Evolutionary conservation across 768 basidiomycete species (phyloP).

Genomic region (Agaricus subrufescens): DNA sequence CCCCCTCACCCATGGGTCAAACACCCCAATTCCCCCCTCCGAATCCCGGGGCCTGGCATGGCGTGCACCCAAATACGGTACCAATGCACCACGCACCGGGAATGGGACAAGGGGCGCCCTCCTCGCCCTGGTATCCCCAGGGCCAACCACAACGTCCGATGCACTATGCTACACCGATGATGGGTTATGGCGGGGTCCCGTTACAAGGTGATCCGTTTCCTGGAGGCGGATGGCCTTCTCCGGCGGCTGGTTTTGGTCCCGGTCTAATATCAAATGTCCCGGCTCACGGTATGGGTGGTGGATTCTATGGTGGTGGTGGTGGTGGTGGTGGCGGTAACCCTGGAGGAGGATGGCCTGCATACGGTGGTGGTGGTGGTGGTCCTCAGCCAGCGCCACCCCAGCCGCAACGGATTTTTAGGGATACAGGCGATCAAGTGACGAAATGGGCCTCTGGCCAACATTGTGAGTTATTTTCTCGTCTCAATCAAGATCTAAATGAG

Average conservation of each 20-base stretch:
- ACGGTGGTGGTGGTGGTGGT: neutral
- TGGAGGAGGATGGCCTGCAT: neutral
- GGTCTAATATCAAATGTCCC: too few relatives aligned
- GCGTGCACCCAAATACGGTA: neutral
- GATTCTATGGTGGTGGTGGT: neutral
- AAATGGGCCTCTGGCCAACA: conserved; percentile 7
- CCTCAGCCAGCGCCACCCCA: neutral
- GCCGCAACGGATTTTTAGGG: neutral
- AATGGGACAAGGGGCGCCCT: neutral
- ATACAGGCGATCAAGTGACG: conserved; percentile 4
- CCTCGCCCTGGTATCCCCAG: neutral
- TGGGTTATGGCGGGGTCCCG: too few relatives aligned
- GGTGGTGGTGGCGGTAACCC: too few relatives aligned
- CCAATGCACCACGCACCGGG: neutral
- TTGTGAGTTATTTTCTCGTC: conserved; percentile 2
- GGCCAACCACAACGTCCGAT: neutral
- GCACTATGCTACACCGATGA: too few relatives aligned
- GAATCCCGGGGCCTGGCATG: neutral
- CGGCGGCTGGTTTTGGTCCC: neutral
- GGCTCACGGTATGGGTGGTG: neutral
- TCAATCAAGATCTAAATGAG: too few relatives aligned
- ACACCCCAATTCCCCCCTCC: neutral
- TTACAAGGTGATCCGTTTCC: neutral
- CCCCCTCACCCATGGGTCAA: neutral
- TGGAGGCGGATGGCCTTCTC: neutral